Evolutionary conservation across 306 rosid species (phyloP).

Genomic region (Citrullus amarus): DNA sequence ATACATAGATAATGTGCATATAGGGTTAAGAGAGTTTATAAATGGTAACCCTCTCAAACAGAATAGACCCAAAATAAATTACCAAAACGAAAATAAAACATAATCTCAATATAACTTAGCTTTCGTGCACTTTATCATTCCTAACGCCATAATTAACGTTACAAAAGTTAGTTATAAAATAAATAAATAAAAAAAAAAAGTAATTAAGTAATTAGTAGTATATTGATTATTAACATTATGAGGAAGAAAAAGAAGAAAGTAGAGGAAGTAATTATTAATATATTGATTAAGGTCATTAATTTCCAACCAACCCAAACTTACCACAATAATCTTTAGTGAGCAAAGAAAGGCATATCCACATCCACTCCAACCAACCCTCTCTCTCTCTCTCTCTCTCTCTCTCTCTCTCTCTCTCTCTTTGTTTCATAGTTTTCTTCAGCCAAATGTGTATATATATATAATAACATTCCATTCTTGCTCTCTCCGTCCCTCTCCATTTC

Average conservation of each 20-base stretch:
- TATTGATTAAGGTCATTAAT: background rate
- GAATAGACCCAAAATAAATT: too few species aligned
- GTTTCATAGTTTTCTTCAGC: background rate
- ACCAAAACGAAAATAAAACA: too few species aligned
- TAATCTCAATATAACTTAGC: too few species aligned
- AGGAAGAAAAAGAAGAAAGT: background rate
- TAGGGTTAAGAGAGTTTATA: too few species aligned
- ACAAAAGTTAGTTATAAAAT: too few species aligned
- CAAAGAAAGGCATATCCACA: background rate
- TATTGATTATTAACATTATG: too few species aligned
- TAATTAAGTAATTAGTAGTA: too few species aligned
- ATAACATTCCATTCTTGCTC: background rate
- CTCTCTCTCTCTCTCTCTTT: background rate
- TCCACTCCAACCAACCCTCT: background rate
- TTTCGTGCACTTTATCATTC: too few species aligned
- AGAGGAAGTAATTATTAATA: background rate
- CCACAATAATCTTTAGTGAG: background rate
- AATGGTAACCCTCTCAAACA: too few species aligned
- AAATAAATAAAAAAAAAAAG: too few species aligned
- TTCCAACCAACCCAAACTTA: constrained; percentile 10
- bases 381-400: background rate
- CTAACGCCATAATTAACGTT: too few species aligned
- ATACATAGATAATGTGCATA: too few species aligned
- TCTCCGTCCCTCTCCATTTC: background rate
- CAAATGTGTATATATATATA: background rate